A percentile compares a stretch with the other conserved stretches of the same genome.
phyloP scores from a whole-genome alignment of 257 asterid genomes.

The Salvia rosmarinus region DNA sequence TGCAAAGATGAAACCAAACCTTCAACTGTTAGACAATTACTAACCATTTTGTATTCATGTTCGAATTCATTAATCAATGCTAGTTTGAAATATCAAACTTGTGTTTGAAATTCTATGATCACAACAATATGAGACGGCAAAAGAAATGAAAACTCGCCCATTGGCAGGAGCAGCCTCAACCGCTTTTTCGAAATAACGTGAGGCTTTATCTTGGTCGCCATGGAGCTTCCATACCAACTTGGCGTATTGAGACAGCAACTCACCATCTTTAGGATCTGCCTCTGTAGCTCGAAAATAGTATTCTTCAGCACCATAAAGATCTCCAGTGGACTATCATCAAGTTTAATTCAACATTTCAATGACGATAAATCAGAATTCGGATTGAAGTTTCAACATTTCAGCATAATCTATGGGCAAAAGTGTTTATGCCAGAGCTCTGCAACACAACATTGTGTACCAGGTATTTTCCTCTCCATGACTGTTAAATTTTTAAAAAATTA shows the following conservation, averaged over 20 bases:
- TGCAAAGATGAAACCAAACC: slow-evolving; percentile 40
- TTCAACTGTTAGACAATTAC: slow-evolving; percentile 14
- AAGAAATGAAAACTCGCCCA: slow-evolving; percentile 46
- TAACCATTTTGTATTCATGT: background rate
- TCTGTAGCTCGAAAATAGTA: slow-evolving; percentile 55
- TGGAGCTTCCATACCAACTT: slow-evolving; percentile 70
- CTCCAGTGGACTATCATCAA: slow-evolving; percentile 59
- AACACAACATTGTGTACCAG: background rate
- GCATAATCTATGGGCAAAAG: background rate
- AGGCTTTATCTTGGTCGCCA: slow-evolving; percentile 61
- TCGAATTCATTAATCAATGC: slow-evolving; percentile 3
- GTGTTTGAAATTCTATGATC: background rate
- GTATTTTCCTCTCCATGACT: background rate
- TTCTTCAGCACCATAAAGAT: slow-evolving; percentile 76
- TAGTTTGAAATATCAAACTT: background rate
- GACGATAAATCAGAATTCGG: background rate
- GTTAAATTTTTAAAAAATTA: background rate
- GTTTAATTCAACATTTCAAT: slow-evolving; percentile 12
- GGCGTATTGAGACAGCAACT: slow-evolving; percentile 58
- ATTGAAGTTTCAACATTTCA: background rate
- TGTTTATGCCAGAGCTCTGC: background rate
- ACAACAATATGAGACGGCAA: background rate
- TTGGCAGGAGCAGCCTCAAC: slow-evolving; percentile 67
- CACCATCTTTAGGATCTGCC: slow-evolving; percentile 77
- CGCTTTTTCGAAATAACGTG: slow-evolving; percentile 65